Base-by-base conservation (phyloP, 371 early-diverging fungal genomes). In the Entomophthora muscae region DNA sequence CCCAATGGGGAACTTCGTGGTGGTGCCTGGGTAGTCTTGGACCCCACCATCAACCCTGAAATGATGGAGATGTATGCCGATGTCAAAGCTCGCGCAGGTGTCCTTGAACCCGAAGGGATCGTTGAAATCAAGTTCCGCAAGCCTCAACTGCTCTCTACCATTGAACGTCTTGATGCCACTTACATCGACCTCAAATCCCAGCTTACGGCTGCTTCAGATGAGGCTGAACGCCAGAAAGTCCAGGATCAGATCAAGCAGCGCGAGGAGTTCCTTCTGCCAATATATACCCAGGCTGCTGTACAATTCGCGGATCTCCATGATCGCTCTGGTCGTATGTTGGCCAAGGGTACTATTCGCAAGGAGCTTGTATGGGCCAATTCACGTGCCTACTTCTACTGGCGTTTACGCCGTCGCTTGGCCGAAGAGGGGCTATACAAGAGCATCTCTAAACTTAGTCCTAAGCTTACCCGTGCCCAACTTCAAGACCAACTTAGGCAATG, bases 31-130 rank as follows among this genome's bases (percentile, higher is more conserved):
- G n/a, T n/a, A n/a, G n/a, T n/a, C n/a, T n/a, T n/a, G n/a, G n/a
- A n/a, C n/a, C n/a, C n/a, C n/a, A n/a, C n/a, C n/a, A n/a, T n/a
- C n/a, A n/a, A n/a, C n/a, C n/a, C n/a, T n/a, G n/a, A n/a, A n/a
- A n/a, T n/a, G n/a, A n/a, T n/a, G n/a, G n/a, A n/a, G n/a, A n/a
- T 98, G 93, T 94, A 96, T 69, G 96, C 95, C 22, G 95, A 96
- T 71, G 76, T 75, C 54, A 79, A 86, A 53, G 81, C 95, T 2
- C 84, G 93, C 58, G 98, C 95, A 64, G 95, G 98, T 71, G 95
- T 98, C 1, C 75, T 99, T 3, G 98, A 99, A 75, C 97, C 99
- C 33, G 92, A 95, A 66, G 99, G 98, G 69, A 87, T 98, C 64
- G 91, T 95, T n/a, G 93, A 92, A 69, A 95, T 99, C 80, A 99